Evolutionary conservation across 305 asterid species (phyloP), one percentile per base, ranked within the genome.

Genomic region (Solanum hybrid): DNA sequence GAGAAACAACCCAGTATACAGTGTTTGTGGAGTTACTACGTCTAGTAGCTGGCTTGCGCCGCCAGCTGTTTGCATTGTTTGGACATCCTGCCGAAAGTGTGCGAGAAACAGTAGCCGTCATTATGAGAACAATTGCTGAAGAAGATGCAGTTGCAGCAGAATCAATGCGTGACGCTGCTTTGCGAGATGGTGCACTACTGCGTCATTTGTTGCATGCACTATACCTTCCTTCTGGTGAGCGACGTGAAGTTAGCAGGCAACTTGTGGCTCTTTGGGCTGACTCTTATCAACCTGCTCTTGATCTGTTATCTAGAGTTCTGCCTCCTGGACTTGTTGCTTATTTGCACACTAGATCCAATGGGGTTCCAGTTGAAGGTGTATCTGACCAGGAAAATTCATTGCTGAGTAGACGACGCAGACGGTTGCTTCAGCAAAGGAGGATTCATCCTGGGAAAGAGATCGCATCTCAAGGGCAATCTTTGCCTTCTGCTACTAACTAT

Each of bases 81-180:
- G 99, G 98, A 89, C 99, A 98, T 93, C 98, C 99, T 37, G 98
- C 99, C 10, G 99, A 96, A 92, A 96, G 98, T 91, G 98, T 96
- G 38, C 93, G 99, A 86, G 99, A 98, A 92, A 95, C 97, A 7
- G 98, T 98, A 73, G 99, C 99, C 36, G 99, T 98, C 51, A 94
- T 98, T 80, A 98, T 98, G 99, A 98, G 99, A 88, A 96, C 99
- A 82, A 98, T 98, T 91, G 99, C 99, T 7, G 99, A 98, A 94
- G 99, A 98, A 94, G 99, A 98, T 94, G 99, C 99, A 40, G 99
- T 98, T 91, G 99, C 99, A 40, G 99, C 99, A 85, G 99, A 98
- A 92, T 98, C 99, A 85, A 98, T 98, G 99, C 95, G 99, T 90
- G 99, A 96, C 89, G 99, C 99, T 87, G 98, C 99, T 89, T 94